Base-by-base conservation (phyloP, 345 rosid species). In the Aegle marmelos region DNA sequence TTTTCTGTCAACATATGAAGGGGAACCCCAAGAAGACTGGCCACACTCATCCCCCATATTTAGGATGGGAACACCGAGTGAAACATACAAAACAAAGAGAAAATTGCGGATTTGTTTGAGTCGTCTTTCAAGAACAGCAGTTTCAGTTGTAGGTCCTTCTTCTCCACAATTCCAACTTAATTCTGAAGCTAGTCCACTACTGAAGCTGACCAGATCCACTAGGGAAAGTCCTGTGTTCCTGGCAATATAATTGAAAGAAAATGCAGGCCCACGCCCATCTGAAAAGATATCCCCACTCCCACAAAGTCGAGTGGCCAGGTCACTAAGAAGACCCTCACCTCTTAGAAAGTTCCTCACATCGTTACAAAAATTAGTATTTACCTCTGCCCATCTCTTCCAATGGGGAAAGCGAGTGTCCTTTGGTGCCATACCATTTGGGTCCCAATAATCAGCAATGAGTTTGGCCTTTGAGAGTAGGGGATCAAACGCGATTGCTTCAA, bases 11-110 rank as follows among this genome's bases (percentile, higher is more conserved):
- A 62, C 70, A 62, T 87, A 85, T 65, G 90, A 87, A 79, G 77
- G 83, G 63, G 93, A 96, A 28, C 98, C 99, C 3, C 89, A 83
- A 9, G 95, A 80, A 22, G 99, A 94, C 76, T 89, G 82, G 78
- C 99, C 98, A 58, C 94, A 94, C 81, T 96, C 98, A 81, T 94
- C 99, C 74, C 99, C 99, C 97, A 90, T 90, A 87, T 91, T 92
- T 66, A 96, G 97, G 71, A 92, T 86, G 0, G 99, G 99, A 70
- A 91, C 82, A 33, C 98, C 99, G 4, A 90, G 85, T 2, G 99
- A 94, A 77, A 92, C 76, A 81, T 79, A 94, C 65, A 91, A 82
- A 75, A 91, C 80, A 71, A 96, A 92, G 81, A 96, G 83, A 83
- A 88, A 92, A 82, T 92, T 96, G 0, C 97, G 97, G 33, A 90